A percentile compares a stretch with the other conserved stretches of the same genome.
Conservation (phyloP, 2,329 filamentous ascomycete genomes). For the Zarea fungicola region DNA sequence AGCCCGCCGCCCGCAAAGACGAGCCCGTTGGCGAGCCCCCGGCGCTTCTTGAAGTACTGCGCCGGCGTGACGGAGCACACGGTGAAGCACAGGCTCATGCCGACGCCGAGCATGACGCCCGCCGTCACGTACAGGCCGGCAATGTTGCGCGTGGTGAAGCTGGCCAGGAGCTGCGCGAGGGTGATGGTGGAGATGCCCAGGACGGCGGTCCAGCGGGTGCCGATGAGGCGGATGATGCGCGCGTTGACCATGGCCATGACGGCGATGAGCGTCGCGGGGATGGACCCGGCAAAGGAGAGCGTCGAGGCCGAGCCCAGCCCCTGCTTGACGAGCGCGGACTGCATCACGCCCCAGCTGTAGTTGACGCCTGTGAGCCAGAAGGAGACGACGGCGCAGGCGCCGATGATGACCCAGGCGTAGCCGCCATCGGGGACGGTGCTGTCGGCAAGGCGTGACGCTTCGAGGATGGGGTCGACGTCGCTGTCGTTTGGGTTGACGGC, state of each 20-base stretch:
- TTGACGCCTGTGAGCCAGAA: slow-evolving; percentile 14
- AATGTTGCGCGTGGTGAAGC: slow-evolving; percentile 10
- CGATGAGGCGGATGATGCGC: slow-evolving; percentile 2
- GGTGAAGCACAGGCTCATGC: slow-evolving; percentile 14
- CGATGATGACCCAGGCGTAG: slow-evolving; percentile 12
- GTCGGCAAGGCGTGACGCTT: slow-evolving; percentile 8
- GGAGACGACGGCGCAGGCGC: slow-evolving; percentile 10
- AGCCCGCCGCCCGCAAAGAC: slow-evolving; percentile 16
- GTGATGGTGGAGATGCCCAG: slow-evolving; percentile 1
- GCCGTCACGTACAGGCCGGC: slow-evolving; percentile 11
- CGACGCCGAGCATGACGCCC: slow-evolving; percentile 13
- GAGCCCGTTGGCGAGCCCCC: slow-evolving; percentile 15
- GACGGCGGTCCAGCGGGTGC: slow-evolving; percentile 7
- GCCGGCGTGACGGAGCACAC: slow-evolving; percentile 14
- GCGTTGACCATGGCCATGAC: slow-evolving; percentile 10
- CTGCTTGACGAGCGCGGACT: slow-evolving; percentile 5
- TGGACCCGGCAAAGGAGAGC: slow-evolving; percentile 13
- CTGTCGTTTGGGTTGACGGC: background rate
- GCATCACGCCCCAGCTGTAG: slow-evolving; percentile 14
- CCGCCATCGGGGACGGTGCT: slow-evolving; percentile 13
- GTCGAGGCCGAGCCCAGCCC: slow-evolving; percentile 5
- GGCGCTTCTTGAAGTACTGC: slow-evolving; percentile 14
- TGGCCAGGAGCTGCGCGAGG: slow-evolving; percentile 2
- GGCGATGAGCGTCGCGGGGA: slow-evolving; percentile 8
- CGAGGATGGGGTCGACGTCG: slow-evolving; percentile 4